Conservation (phyloP, 176 grass and related monocot species). For the Phoenix dactylifera region DNA sequence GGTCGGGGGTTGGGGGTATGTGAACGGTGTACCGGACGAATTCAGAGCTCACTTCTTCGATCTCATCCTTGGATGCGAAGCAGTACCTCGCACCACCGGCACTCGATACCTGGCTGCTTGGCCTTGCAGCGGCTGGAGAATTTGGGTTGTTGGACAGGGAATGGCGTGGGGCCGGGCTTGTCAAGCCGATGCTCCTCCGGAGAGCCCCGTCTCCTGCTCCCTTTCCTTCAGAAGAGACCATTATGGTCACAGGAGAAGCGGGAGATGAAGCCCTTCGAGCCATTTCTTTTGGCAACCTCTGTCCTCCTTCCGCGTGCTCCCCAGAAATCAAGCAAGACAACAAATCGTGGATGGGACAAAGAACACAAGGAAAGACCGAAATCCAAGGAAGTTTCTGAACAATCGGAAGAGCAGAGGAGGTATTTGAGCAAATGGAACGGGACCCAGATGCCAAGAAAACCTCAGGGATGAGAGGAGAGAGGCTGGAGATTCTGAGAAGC, state of each 20-base stretch:
- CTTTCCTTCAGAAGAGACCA: constrained; percentile 19
- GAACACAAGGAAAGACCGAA: too few relatives aligned
- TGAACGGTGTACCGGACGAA: constrained; percentile 95
- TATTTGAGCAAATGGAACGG: background rate
- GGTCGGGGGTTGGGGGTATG: constrained; percentile 82
- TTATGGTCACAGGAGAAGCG: constrained; percentile 36
- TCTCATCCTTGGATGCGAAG: constrained; percentile 21
- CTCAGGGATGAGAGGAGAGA: background rate
- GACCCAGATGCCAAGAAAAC: background rate
- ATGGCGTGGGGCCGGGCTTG: constrained; percentile 57
- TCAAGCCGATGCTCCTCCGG: constrained; percentile 44
- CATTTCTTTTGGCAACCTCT: constrained; percentile 6
- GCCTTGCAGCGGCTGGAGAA: too few relatives aligned
- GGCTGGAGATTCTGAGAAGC: background rate
- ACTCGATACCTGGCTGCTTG: constrained; percentile 8
- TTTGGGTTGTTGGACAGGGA: constrained; percentile 20
- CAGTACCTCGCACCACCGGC: constrained; percentile 37
- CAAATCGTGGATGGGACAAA: background rate
- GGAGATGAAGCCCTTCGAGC: constrained; percentile 25
- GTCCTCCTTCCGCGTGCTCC: background rate
- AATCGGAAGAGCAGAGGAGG: background rate
- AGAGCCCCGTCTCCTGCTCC: constrained; percentile 20
- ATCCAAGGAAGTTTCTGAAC: background rate
- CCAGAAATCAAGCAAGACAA: background rate
- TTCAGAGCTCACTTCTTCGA: constrained; percentile 22